These are phyloP conservation scores for Dactylellina leptospora DNA, from an alignment of 2,329 filamentous ascomycete species.

Conservation along the genomic window DNA sequence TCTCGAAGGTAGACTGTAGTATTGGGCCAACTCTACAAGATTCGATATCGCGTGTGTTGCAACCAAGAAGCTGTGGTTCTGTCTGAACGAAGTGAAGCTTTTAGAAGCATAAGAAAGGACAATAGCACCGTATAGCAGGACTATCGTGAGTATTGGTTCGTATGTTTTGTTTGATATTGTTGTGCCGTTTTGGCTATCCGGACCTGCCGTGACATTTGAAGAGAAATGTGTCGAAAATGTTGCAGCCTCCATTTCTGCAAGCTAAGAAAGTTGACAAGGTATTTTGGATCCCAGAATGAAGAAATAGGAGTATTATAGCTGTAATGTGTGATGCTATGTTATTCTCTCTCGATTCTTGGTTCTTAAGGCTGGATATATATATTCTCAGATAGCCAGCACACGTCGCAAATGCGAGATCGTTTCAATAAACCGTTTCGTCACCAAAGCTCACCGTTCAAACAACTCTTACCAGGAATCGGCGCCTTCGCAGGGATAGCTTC, in stretches of 20 bases:
- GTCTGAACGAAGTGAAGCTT: slow-evolving; percentile 25
- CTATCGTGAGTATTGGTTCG: slow-evolving; percentile 22
- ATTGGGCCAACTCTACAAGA: slow-evolving; percentile 21
- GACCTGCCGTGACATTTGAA: slow-evolving; percentile 4
- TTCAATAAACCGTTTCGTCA: no score
- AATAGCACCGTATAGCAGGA: slow-evolving; percentile 18
- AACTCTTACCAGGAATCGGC: not conserved
- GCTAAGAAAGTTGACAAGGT: no score
- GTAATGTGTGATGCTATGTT: no score
- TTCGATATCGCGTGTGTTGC: slow-evolving; percentile 15
- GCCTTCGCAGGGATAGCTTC: not conserved
- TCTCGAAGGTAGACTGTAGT: slow-evolving; percentile 29
- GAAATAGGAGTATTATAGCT: no score
- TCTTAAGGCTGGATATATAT: no score
- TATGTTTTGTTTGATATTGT: slow-evolving; percentile 9
- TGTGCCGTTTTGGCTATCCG: not conserved
- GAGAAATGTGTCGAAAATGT: not conserved
- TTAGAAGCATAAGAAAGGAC: slow-evolving; percentile 23
- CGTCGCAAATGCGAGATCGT: no score
- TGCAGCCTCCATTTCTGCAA: not conserved
- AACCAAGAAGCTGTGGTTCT: slow-evolving; percentile 19
- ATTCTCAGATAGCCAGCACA: no score
- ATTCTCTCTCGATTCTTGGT: no score
- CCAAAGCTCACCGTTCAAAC: not conserved
- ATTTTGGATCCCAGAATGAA: no score